Conservation (phyloP, 73 alveolate species). For the Symbiodinium pilosum region DNA sequence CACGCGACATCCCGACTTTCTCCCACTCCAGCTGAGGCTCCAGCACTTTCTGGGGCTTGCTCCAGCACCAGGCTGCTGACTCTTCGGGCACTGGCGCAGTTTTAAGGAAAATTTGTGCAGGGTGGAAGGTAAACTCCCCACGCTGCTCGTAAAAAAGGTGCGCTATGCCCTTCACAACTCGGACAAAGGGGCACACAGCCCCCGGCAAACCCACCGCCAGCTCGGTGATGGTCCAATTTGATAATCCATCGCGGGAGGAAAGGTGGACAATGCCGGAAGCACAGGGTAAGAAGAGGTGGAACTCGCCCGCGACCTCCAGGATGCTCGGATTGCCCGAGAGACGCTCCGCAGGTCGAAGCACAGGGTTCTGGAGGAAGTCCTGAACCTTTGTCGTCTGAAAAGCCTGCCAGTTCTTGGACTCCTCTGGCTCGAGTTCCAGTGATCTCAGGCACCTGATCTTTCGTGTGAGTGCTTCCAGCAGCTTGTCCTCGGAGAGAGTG, state of each 20-base stretch:
- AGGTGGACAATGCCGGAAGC: neutral
- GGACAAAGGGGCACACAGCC: neutral
- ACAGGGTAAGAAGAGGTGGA: neutral
- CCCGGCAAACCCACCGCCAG: neutral
- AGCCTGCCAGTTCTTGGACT: neutral
- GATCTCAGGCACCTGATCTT: neutral
- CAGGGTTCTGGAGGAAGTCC: slow-evolving; percentile 1
- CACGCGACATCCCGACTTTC: neutral
- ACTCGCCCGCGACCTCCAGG: neutral
- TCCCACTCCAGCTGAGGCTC: neutral
- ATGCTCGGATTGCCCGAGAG: neutral
- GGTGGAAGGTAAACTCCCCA: neutral
- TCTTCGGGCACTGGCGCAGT: neutral
- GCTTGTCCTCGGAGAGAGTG: neutral
- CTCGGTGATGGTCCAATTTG: neutral
- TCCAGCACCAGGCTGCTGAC: neutral
- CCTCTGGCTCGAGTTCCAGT: neutral
- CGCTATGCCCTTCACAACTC: neutral
- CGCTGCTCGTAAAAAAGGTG: slow-evolving; percentile 8
- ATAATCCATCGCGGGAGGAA: neutral
- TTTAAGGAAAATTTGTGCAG: neutral
- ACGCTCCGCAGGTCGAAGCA: neutral
- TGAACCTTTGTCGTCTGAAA: neutral
- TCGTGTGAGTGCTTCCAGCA: neutral
- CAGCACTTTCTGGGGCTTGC: neutral